Evolutionary conservation across 306 rosid genomes (phyloP), one percentile per base, ranked within the genome.

Genomic region (Glycyrrhiza uralensis): DNA sequence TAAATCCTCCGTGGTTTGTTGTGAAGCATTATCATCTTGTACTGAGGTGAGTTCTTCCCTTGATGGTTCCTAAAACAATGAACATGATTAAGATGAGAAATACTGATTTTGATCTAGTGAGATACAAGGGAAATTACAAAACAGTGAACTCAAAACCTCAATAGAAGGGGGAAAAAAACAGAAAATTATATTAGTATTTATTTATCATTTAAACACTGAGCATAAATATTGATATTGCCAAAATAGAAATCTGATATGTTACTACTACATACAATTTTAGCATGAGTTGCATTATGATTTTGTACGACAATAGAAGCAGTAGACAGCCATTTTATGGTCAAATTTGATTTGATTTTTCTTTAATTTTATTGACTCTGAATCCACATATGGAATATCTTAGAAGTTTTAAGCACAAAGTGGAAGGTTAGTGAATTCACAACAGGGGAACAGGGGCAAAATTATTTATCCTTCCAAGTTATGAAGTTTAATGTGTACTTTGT

Each of bases 51-150:
- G 42, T 70, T 83, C 83, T 70, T 81, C 79, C 45, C 56, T 79
- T 76, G 89, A 80, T 46, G 69, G 64, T 79, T 83, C 92, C 98
- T 94, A 75, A 23, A 71, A 79, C 51, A 74, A 63, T 44, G 47
- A 35, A 72, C 71, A 36, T 22, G 73, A 79, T 24, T 39, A 56
- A 41, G 71, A 47, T 54, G 38, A 71, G 79, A 58, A 79, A 80
- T 17, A 56, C 56, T 29, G 38, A 38, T 19, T 55, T 52, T n/a
- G n/a, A n/a, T 57, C 70, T 7, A 57, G 23, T 10, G 49, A 41
- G 30, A 35, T 42, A n/a, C 1, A 7, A 49, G 22, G 10, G 36
- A n/a, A 52, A 68, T 20, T 54, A 35, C 30, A 74, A 67, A 46
- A 32, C 20, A 65, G 35, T 38, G 19, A 78, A 38, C 45, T n/a